A percentile compares a stretch with the other conserved stretches of the same genome.
Conservation (phyloP, 2,329 filamentous ascomycete genomes). For the Phyllosticta citriasiana region DNA sequence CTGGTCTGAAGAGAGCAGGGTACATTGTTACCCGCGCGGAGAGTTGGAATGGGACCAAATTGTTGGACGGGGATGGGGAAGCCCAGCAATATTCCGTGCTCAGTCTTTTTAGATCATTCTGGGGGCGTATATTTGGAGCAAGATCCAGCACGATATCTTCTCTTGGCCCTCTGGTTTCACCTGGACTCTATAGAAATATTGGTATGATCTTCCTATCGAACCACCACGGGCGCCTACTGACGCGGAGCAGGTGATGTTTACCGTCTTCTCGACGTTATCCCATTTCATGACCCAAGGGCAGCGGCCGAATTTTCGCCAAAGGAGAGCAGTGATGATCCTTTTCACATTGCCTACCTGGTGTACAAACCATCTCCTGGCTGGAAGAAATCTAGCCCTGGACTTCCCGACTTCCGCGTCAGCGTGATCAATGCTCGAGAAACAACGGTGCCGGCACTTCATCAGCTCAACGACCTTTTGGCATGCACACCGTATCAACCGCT, state of each 20-base stretch:
- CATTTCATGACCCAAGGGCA: slow-evolving; percentile 52
- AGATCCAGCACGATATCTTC: background rate
- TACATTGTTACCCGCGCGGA: slow-evolving; percentile 70
- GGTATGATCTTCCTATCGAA: slow-evolving; percentile 35
- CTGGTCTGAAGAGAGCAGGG: slow-evolving; percentile 70
- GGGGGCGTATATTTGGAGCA: background rate
- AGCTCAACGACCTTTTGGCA: slow-evolving; percentile 62
- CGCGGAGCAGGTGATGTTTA: slow-evolving; percentile 51
- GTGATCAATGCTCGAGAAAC: slow-evolving; percentile 69
- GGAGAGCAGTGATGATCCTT: slow-evolving; percentile 37
- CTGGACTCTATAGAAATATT: slow-evolving; percentile 47
- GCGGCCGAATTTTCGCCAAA: slow-evolving; percentile 20
- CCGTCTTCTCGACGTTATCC: slow-evolving; percentile 62
- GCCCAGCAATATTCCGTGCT: background rate
- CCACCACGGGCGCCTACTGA: background rate
- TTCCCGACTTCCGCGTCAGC: slow-evolving; percentile 75
- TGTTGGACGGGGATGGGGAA: slow-evolving; percentile 1
- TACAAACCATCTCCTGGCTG: slow-evolving; percentile 59
- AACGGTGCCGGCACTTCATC: slow-evolving; percentile 59
- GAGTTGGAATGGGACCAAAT: slow-evolving; percentile 29
- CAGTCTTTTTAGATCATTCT: background rate
- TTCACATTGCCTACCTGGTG: slow-evolving; percentile 67
- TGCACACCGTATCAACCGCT: slow-evolving; percentile 62
- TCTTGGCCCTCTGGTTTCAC: slow-evolving; percentile 39
- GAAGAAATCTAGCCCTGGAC: slow-evolving; percentile 61